Percentiles rank a stretch among this genome's conserved stretches.
phyloP scores from a whole-genome alignment of 345 rosid species.

The Populus ilicifolia region DNA sequence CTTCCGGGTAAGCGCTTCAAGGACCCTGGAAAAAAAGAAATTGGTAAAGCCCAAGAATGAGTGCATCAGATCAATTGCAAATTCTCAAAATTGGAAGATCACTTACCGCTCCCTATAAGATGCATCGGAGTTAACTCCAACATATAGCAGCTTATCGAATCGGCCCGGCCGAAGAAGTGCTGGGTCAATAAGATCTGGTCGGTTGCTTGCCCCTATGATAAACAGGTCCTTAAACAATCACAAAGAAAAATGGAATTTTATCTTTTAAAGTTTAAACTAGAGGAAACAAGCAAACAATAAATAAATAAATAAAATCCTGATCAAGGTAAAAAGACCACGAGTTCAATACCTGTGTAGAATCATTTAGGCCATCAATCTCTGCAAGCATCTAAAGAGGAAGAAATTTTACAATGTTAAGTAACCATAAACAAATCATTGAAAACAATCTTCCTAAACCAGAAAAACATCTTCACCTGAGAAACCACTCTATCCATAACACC shows the following conservation, averaged over 20 bases:
- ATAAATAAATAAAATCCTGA: no score
- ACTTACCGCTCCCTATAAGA: constrained; percentile 83
- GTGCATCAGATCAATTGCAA: not conserved
- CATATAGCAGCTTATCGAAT: constrained; percentile 87
- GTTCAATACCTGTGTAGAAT: constrained; percentile 62
- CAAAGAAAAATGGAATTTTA: not conserved
- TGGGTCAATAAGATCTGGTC: constrained; percentile 94
- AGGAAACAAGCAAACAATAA: not conserved
- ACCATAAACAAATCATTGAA: not conserved
- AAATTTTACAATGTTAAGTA: constrained; percentile 12
- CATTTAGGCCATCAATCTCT: constrained; percentile 92
- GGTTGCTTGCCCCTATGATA: constrained; percentile 95
- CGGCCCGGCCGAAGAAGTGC: constrained; percentile 98
- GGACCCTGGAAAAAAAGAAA: constrained; percentile 52
- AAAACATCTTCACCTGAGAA: constrained; percentile 61
- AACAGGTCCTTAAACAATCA: constrained; percentile 59
- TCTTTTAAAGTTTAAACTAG: constrained; percentile 7
- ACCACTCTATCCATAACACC: constrained; percentile 99
- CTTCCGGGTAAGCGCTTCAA: constrained; percentile 92
- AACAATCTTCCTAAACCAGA: constrained; percentile 3
- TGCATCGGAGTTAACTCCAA: constrained; percentile 87
- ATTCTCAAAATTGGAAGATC: not conserved
- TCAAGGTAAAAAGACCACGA: not conserved
- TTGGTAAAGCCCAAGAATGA: constrained; percentile 1
- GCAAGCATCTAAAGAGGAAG: constrained; percentile 71